phyloP scores from a whole-genome alignment of 768 basidiomycete species.

The Astraeus odoratus region DNA sequence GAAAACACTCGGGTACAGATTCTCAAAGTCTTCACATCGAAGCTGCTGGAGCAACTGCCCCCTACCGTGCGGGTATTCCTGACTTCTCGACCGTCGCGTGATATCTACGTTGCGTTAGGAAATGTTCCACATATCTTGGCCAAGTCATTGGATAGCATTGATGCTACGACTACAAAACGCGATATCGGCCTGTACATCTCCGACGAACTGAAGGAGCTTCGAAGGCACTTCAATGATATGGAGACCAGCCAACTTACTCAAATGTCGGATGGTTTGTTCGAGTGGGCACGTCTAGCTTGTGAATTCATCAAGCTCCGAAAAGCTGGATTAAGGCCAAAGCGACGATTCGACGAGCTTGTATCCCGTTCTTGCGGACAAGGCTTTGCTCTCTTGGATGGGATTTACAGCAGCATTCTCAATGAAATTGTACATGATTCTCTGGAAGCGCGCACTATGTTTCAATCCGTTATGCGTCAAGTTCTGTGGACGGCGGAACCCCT shows the following conservation, averaged over 20 bases:
- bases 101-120: background rate
- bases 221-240: background rate
- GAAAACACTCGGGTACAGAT: too few relatives aligned
- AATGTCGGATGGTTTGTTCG: constrained; percentile 1
- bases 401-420: background rate
- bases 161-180: background rate
- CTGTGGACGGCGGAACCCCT: too few relatives aligned
- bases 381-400: background rate
- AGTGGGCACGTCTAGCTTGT: constrained; percentile 7
- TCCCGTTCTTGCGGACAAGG: background rate
- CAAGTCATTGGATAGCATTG: background rate
- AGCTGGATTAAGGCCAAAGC: background rate
- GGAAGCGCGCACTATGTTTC: background rate
- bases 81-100: background rate
- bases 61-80: too few relatives aligned
- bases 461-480: background rate
- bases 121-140: background rate
- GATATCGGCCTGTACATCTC: background rate
- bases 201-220: background rate
- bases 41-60: too few relatives aligned
- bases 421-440: background rate
- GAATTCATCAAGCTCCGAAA: background rate
- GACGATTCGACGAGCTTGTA: background rate
- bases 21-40: too few relatives aligned
- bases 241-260: background rate